These are phyloP conservation scores for Fomitopsis serialis DNA, from an alignment of 768 basidiomycete species.

Conservation along the genomic window DNA sequence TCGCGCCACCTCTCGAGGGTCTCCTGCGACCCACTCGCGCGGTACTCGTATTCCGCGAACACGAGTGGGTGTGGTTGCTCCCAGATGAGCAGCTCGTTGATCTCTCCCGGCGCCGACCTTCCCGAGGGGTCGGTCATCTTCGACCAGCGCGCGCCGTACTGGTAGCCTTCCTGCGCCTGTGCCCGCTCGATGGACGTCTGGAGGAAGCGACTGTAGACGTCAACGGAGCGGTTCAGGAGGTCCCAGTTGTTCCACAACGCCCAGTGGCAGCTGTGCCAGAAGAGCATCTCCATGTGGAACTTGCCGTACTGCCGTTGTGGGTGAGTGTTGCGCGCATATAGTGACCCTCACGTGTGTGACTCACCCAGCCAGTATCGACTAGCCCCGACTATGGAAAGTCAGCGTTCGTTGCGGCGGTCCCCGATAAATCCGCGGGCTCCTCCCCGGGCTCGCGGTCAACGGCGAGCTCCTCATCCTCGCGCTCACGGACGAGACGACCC, in stretches of 20 bases:
- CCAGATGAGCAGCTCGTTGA: constrained; percentile 62
- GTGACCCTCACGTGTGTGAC: constrained; percentile 9
- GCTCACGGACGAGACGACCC: constrained; percentile 10
- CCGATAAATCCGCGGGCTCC: constrained; percentile 11
- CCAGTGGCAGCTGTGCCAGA: constrained; percentile 58
- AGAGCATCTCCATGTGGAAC: constrained; percentile 59
- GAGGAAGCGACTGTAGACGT: constrained; percentile 45
- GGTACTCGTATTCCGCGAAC: constrained; percentile 55
- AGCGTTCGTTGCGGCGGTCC: constrained; percentile 28
- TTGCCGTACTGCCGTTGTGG: constrained; percentile 31
- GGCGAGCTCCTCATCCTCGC: constrained; percentile 20
- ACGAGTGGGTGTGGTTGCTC: constrained; percentile 56
- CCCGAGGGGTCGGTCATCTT: constrained; percentile 62
- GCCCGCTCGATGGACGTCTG: constrained; percentile 39
- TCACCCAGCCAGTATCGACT: constrained; percentile 52
- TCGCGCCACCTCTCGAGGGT: constrained; percentile 46
- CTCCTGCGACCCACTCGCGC: constrained; percentile 29
- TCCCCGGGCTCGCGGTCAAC: constrained; percentile 15
- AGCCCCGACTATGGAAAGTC: constrained; percentile 55
- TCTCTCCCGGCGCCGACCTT: constrained; percentile 51
- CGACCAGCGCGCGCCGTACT: constrained; percentile 53
- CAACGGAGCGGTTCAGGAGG: constrained; percentile 39
- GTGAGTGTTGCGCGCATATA: neutral
- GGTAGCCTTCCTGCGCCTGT: constrained; percentile 47
- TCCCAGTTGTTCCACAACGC: constrained; percentile 59